Evolutionary conservation across 805 yeast species (phyloP).

Genomic region (Saccharomycopsis sp.): DNA sequence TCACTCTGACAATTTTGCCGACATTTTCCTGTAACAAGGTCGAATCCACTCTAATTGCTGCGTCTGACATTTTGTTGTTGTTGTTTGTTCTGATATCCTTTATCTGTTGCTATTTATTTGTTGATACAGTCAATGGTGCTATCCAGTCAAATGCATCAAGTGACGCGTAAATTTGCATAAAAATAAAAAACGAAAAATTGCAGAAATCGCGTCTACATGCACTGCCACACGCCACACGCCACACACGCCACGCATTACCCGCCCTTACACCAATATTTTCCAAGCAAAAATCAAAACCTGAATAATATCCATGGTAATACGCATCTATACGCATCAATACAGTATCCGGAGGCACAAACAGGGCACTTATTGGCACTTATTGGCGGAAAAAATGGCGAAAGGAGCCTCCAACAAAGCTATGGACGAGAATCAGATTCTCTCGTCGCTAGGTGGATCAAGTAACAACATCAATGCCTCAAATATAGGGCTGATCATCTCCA

Average conservation of each 20-base stretch:
- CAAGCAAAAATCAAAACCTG: too few species aligned
- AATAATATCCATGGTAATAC: too few species aligned
- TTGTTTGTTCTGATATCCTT: background rate
- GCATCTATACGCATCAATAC: too few species aligned
- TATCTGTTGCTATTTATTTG: background rate
- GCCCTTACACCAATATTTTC: background rate
- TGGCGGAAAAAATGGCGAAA: background rate
- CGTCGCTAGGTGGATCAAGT: background rate
- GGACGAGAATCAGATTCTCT: conserved; percentile 7
- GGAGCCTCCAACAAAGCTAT: background rate
- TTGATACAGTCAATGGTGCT: too few species aligned
- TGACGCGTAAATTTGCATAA: too few species aligned
- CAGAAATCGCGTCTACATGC: background rate
- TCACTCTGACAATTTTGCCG: conserved; percentile 13
- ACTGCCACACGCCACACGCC: background rate
- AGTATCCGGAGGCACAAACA: too few species aligned
- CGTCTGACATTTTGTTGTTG: conserved; percentile 12
- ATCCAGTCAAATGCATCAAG: too few species aligned
- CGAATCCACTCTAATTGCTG: conserved; percentile 14
- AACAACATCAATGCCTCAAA: background rate
- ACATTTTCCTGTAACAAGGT: conserved; percentile 6
- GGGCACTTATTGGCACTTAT: background rate
- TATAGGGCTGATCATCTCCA: background rate
- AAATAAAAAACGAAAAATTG: background rate
- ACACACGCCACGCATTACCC: too few species aligned